A percentile compares a stretch with the other conserved stretches of the same genome.
Conservation (phyloP, 2,329 filamentous ascomycete genomes). For the Plenodomus biglobosus region DNA sequence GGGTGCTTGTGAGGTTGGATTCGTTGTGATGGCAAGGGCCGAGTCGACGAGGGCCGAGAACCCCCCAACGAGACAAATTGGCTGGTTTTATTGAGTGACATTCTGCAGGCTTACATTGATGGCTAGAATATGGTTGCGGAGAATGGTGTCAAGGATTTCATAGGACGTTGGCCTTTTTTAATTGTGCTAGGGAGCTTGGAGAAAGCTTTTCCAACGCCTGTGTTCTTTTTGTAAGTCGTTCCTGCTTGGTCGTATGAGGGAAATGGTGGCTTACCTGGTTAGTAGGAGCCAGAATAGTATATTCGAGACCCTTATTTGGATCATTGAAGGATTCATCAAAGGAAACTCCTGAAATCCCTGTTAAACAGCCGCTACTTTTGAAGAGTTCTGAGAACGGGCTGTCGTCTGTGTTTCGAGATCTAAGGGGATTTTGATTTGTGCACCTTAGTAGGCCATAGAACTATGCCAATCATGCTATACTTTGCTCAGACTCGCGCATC, state of each 20-base stretch:
- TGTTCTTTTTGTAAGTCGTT: background rate
- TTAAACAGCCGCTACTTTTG: conserved; percentile 2
- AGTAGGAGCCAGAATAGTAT: conserved; percentile 3
- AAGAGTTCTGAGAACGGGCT: conserved; percentile 3
- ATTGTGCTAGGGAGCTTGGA: background rate
- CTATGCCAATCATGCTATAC: too few relatives aligned
- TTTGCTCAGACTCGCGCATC: too few relatives aligned
- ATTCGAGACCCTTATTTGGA: conserved; percentile 1
- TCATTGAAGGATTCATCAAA: conserved; percentile 5
- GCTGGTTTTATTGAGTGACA: background rate
- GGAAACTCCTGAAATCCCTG: background rate
- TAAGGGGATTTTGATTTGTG: too few relatives aligned
- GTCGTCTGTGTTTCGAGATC: too few relatives aligned
- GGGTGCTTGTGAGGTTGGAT: background rate
- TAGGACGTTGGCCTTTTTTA: background rate
- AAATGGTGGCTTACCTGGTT: background rate
- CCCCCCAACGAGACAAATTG: background rate
- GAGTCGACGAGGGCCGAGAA: background rate
- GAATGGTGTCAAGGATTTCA: background rate
- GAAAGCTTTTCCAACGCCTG: background rate
- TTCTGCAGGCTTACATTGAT: background rate
- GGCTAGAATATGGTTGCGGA: background rate
- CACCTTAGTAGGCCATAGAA: too few relatives aligned
- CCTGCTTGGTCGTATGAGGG: background rate
- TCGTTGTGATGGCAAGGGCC: background rate